Evolutionary conservation across 2,329 filamentous ascomycete genomes (phyloP).

Genomic region (Thielaviopsis punctulata): DNA sequence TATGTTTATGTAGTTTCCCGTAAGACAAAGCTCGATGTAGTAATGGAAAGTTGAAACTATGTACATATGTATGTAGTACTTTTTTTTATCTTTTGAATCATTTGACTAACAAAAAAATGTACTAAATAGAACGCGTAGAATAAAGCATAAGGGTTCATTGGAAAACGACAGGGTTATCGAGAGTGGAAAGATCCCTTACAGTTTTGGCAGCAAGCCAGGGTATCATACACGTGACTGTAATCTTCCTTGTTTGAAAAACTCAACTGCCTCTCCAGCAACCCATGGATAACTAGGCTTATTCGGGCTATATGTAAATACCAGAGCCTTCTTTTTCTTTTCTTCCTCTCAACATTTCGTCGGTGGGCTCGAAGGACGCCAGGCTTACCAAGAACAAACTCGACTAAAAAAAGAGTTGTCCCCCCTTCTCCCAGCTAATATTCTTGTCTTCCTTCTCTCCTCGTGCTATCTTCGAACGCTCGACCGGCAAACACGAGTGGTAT

Average conservation of each 20-base stretch:
- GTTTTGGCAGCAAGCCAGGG: background rate
- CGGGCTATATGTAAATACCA: constrained; percentile 16
- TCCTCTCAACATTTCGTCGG: constrained; percentile 5
- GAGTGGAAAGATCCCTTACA: background rate
- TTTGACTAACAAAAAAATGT: too few species aligned
- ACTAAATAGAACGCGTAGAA: background rate
- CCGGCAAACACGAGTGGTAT: background rate
- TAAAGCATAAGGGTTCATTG: background rate
- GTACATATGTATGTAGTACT: background rate
- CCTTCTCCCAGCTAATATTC: background rate
- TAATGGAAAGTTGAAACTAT: background rate
- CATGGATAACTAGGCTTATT: constrained; percentile 13
- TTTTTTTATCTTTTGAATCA: too few species aligned
- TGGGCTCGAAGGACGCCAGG: background rate
- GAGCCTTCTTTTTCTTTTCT: background rate
- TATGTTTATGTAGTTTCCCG: background rate
- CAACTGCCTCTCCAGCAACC: background rate
- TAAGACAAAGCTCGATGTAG: background rate
- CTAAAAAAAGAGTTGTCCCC: background rate
- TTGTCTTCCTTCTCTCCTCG: background rate
- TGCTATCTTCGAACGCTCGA: background rate
- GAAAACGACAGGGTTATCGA: background rate
- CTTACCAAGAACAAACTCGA: background rate
- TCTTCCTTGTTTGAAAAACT: background rate
- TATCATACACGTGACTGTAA: background rate